A percentile compares a stretch with the other conserved stretches of the same genome.
Conservation (phyloP, 371 early-diverging fungal genomes). For the Vairimorpha necatrix region DNA sequence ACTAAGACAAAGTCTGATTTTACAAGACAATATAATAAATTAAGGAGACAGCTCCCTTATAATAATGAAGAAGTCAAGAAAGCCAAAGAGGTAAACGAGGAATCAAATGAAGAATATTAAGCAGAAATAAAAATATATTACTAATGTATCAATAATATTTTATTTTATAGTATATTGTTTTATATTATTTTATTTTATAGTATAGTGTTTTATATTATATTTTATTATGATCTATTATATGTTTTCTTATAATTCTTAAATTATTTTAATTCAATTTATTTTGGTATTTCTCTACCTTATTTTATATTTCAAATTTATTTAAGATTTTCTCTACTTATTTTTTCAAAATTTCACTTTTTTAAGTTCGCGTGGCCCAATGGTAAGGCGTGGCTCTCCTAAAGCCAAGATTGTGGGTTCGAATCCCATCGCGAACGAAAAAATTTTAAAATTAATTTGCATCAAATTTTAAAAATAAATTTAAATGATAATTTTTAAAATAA, state of each 20-base stretch:
- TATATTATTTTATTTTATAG: background rate
- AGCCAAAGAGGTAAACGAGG: background rate
- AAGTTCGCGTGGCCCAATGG: slow-evolving; percentile 49
- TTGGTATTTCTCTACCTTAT: too few species aligned
- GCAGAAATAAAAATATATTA: too few species aligned
- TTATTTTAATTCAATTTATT: too few species aligned
- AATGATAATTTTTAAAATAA: background rate
- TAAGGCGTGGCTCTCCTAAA: slow-evolving; percentile 54
- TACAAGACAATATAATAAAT: slow-evolving; percentile 68
- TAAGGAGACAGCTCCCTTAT: slow-evolving; percentile 66
- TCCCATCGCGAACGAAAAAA: slow-evolving; percentile 42
- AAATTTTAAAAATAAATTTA: background rate
- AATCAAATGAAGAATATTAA: background rate
- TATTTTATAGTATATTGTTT: background rate
- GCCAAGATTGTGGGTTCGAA: slow-evolving; percentile 52
- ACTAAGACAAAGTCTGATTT: slow-evolving; percentile 72
- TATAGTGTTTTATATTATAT: too few species aligned
- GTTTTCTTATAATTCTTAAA: too few species aligned
- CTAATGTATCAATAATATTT: background rate
- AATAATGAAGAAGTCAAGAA: background rate
- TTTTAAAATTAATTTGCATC: too few species aligned
- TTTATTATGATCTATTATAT: too few species aligned
- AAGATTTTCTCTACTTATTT: too few species aligned
- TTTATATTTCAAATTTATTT: too few species aligned
- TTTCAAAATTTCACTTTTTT: too few species aligned